Base-by-base conservation (phyloP, 805 yeast genomes). In the Metschnikowia corniflorae region DNA sequence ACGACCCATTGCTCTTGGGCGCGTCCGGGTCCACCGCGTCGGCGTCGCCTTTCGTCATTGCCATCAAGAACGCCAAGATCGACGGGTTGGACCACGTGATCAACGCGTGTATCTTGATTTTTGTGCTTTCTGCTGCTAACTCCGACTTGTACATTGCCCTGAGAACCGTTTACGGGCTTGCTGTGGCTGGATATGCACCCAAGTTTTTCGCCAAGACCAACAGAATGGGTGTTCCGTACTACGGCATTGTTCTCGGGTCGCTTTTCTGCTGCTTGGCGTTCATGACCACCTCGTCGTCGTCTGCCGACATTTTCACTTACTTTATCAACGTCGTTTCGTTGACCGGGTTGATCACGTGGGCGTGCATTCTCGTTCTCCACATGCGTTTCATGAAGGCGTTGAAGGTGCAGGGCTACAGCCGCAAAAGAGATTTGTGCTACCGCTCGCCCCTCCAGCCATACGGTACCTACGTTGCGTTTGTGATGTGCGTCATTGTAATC, bases 241-340 rank as follows among this genome's bases (percentile, higher is more conserved):
- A 65, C 45, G 75, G 88, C 4, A 58, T 83, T 33, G 62, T 54
- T 1, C 58, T 79, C 20, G 66, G 79, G 31, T 61, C 72, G 28
- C 43, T 45, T 4, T 83, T 84, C 67, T 75, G 82, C 50, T 64
- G 73, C 31, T 69, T 85, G 53, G 87, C 86, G 3, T 85, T 67
- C 60, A 80, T 85, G 87, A 75, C 79, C 33, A 78, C 75, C 23
- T 69, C 83, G 2, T 59, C 76, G 5, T 61, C 72, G 5, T 67
- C 89, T 0, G 63, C 76, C 16, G 71, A 70, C 18, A 68, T 82
- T 26, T 84, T 85, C 65, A 64, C 57, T 31, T 82, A 82, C 56
- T 80, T 85, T 50, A 86, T 84, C 42, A 84, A 82, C 49, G 82
- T 82, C 41, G 87, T 82, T 29, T 78, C 91, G 15, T 79, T 84